Conservation (phyloP, 495 filamentous ascomycete genomes). For the Jackrogersella minutella region DNA sequence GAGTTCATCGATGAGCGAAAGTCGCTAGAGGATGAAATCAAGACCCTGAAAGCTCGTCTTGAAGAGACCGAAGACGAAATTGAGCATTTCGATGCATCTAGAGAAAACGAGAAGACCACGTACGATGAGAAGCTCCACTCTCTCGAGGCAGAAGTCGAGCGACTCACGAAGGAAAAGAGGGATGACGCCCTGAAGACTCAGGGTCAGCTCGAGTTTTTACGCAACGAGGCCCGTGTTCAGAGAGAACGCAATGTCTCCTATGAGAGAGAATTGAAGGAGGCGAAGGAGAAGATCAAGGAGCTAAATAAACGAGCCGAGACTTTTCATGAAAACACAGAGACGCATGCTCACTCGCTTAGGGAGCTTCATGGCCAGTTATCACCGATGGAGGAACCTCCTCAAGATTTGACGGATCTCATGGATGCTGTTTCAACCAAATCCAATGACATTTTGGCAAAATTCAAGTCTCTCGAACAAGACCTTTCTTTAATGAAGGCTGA, state of each 20-base stretch:
- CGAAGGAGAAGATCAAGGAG: slow-evolving; percentile 59
- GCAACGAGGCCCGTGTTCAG: slow-evolving; percentile 63
- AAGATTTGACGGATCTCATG: slow-evolving; percentile 65
- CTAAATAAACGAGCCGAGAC: slow-evolving; percentile 61
- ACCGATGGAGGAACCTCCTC: slow-evolving; percentile 62
- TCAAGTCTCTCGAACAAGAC: slow-evolving; percentile 55
- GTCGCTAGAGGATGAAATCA: slow-evolving; percentile 79
- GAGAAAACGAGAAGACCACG: slow-evolving; percentile 77
- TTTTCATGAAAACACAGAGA: slow-evolving; percentile 55
- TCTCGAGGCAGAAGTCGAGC: slow-evolving; percentile 75
- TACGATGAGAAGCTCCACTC: slow-evolving; percentile 72
- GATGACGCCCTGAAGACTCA: slow-evolving; percentile 65
- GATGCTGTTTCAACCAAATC: slow-evolving; percentile 70
- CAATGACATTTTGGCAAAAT: slow-evolving; percentile 58
- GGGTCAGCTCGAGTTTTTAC: slow-evolving; percentile 62
- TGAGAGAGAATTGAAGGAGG: slow-evolving; percentile 60
- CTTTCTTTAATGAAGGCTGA: slow-evolving; percentile 55
- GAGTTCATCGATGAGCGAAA: slow-evolving; percentile 88
- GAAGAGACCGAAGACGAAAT: slow-evolving; percentile 93
- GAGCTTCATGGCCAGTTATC: slow-evolving; percentile 69
- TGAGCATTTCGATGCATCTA: slow-evolving; percentile 80
- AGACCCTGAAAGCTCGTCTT: slow-evolving; percentile 72
- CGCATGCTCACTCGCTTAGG: slow-evolving; percentile 64
- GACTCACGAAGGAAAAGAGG: slow-evolving; percentile 61
- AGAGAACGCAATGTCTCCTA: slow-evolving; percentile 61